phyloP scores from a whole-genome alignment of 2,329 filamentous ascomycete genomes.

The Trematosphaeria pertusa region DNA sequence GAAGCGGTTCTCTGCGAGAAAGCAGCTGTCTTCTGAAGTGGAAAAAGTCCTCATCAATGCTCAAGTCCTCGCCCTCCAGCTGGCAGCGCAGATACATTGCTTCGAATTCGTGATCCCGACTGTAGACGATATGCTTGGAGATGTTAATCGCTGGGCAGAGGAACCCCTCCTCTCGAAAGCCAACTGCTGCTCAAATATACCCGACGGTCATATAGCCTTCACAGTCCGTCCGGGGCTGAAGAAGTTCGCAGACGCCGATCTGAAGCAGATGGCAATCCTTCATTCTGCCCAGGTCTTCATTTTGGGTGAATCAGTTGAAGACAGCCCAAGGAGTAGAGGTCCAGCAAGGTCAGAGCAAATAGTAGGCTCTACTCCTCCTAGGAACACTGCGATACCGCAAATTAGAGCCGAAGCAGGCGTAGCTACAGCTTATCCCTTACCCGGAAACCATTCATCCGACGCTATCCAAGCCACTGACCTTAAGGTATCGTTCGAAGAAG shows the following conservation, averaged over 20 bases:
- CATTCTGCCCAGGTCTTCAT: constrained; percentile 1
- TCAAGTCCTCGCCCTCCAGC: constrained; percentile 1
- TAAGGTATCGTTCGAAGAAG: too few species aligned
- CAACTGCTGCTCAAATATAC: not conserved
- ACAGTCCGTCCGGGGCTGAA: constrained; percentile 1
- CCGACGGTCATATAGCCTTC: constrained; percentile 2
- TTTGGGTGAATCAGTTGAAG: too few species aligned
- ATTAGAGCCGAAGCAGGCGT: too few species aligned
- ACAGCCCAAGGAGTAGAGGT: too few species aligned
- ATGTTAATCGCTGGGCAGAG: not conserved
- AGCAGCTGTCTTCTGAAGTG: not conserved
- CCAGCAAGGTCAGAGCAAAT: too few species aligned
- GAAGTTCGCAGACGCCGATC: not conserved
- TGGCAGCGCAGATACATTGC: not conserved
- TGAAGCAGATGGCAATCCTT: not conserved
- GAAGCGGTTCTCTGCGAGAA: not conserved
- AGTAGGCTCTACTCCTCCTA: too few species aligned
- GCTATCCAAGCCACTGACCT: too few species aligned
- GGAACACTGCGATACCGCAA: too few species aligned
- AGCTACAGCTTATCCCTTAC: too few species aligned
- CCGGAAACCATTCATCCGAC: too few species aligned
- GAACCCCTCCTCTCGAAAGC: not conserved
- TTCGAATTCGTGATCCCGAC: not conserved
- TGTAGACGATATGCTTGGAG: not conserved
- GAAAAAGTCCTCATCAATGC: constrained; percentile 3